Evolutionary conservation across 371 early-diverging fungal genomes (phyloP), one percentile per base, ranked within the genome.

Genomic region (Mucor plumbeus): DNA sequence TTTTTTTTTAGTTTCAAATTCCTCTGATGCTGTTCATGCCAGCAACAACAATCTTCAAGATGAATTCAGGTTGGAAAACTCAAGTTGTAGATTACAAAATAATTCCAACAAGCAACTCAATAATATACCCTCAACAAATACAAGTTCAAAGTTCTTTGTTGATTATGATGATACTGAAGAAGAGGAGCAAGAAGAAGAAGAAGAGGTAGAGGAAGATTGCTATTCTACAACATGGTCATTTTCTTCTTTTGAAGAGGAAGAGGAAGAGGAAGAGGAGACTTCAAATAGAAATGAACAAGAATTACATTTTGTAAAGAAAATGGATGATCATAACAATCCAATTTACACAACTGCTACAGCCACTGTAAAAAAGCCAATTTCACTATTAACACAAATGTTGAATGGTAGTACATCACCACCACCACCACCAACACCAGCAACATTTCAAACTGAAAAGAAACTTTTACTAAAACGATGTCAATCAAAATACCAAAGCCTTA

Each of bases 381-480:
- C 67, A 9, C 41, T 67, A 54, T 44, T 67, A 56, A 54, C 61
- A 44, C 61, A 67, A 43, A 67, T 67, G 61, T 13, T 61, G 31
- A 53, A 53, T 31, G 14, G 26, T 21, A 53, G 53, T 21, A 53
- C 53, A 53, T 6, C 53, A 21, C 26, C 50, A 3, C 50, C 17
- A 50, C 8, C 50, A 21, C 10, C 50, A 21, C 3, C 11, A 11
- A 10, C 53, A 60, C 1, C 39, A 39, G 26, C 10, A 44, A 36
- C 17, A 58, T 2, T n/a, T 8, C 17, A 15, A 63, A 40, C 54
- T 38, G 15, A 53, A 11, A 39, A 39, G 17, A 26, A 48, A 35
- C 50, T 14, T 14, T 10, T 40, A 17, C 36, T 67, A 13, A 67
- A 61, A 17, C 34, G 67, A 19, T 67, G 61, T 47, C 67, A 67